A percentile compares a stretch with the other conserved stretches of the same genome.
Conservation (phyloP, 805 yeast genomes). For the Kodamaea jinghongensis region DNA sequence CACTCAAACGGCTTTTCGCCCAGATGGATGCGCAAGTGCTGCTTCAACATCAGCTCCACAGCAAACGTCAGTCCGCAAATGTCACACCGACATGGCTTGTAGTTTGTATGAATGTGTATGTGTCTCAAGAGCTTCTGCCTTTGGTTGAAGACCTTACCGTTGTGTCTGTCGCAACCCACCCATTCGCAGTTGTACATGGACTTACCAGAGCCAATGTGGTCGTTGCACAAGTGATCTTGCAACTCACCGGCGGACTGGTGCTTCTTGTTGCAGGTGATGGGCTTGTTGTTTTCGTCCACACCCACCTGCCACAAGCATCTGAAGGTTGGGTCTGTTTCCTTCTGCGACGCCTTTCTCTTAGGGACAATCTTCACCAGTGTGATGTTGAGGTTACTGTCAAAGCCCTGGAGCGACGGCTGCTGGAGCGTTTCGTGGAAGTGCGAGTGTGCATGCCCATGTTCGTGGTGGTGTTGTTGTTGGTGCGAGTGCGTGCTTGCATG, state of each 20-base stretch:
- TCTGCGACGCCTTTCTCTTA: slow-evolving; percentile 13
- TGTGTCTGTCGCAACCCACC: slow-evolving; percentile 68
- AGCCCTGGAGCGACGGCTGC: neutral
- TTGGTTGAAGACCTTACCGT: slow-evolving; percentile 64
- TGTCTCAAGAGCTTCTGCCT: slow-evolving; percentile 86
- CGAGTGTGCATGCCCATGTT: slow-evolving; percentile 10
- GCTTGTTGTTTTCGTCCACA: slow-evolving; percentile 22
- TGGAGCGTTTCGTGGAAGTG: slow-evolving; percentile 2
- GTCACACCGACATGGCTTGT: slow-evolving; percentile 73
- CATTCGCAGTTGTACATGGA: slow-evolving; percentile 70
- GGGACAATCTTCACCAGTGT: slow-evolving; percentile 35
- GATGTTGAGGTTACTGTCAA: slow-evolving; percentile 23
- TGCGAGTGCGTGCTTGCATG: slow-evolving; percentile 1
- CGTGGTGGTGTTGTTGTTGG: slow-evolving; percentile 3
- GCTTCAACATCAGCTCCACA: slow-evolving; percentile 71
- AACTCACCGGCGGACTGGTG: slow-evolving; percentile 59
- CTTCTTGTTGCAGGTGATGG: slow-evolving; percentile 45
- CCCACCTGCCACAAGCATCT: slow-evolving; percentile 47
- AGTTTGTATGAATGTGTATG: slow-evolving; percentile 81
- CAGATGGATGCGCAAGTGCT: slow-evolving; percentile 80
- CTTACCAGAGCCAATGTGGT: slow-evolving; percentile 75
- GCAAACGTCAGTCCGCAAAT: slow-evolving; percentile 72
- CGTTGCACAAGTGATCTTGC: slow-evolving; percentile 64
- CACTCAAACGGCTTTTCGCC: slow-evolving; percentile 89
- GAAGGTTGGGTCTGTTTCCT: slow-evolving; percentile 28